phyloP scores from a whole-genome alignment of 208 protist genomes.

The Wallacemonas collosoma region DNA sequence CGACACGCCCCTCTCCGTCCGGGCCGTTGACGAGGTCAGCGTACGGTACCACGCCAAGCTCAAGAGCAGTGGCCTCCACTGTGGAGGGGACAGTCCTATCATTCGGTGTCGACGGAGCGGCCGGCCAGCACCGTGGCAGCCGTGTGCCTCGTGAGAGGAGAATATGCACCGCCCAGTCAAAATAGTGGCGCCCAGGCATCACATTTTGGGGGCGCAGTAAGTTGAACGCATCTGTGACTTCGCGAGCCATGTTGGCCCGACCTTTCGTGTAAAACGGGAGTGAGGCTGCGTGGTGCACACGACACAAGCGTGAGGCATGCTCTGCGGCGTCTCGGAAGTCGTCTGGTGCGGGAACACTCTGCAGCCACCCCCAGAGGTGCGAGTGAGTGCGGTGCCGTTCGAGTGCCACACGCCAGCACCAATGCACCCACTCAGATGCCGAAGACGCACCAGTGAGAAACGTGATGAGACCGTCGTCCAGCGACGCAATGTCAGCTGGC shows the following conservation, averaged over 20 bases:
- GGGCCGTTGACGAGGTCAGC: conserved; percentile 77
- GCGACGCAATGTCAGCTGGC: not conserved
- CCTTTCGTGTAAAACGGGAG: conserved; percentile 58
- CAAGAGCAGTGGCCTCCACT: conserved; percentile 14
- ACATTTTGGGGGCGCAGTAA: conserved; percentile 49
- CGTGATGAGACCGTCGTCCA: conserved; percentile 59
- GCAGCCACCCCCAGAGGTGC: conserved; percentile 83
- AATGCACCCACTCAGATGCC: conserved; percentile 57
- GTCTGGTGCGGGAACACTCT: conserved; percentile 46
- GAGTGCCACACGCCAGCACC: conserved; percentile 78
- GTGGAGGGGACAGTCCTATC: not conserved
- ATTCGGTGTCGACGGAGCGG: not conserved
- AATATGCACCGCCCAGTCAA: conserved; percentile 62
- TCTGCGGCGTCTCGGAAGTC: conserved; percentile 43
- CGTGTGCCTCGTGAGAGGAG: conserved; percentile 62
- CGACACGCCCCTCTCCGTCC: conserved; percentile 32
- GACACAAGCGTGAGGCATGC: conserved; percentile 51
- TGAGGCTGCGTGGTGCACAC: conserved; percentile 61
- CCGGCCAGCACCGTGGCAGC: conserved; percentile 63
- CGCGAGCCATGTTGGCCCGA: conserved; percentile 38
- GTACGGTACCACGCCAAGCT: conserved; percentile 84
- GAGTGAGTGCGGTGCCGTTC: conserved; percentile 80
- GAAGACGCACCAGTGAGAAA: conserved; percentile 40
- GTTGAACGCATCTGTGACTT: conserved; percentile 42
- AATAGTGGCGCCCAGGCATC: conserved; percentile 38